These are phyloP conservation scores for Candida labiduridarum DNA, from an alignment of 1,139 yeast species.

Conservation along the genomic window DNA sequence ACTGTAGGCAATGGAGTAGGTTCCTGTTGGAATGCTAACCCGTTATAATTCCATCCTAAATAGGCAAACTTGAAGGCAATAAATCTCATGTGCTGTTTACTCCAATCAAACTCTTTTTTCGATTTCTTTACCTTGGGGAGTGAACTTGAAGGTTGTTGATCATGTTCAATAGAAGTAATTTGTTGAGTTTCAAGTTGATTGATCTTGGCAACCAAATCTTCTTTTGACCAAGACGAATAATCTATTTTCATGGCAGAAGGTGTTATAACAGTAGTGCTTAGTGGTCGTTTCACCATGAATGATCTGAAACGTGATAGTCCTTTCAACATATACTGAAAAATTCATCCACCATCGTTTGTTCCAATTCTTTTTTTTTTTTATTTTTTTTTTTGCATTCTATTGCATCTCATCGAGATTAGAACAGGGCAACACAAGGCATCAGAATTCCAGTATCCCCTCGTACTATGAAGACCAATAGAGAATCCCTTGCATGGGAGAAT, in stretches of 20 bases:
- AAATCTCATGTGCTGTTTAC: conserved; percentile 64
- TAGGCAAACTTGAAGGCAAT: conserved; percentile 85
- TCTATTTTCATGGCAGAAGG: conserved; percentile 11
- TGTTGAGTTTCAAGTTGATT: conserved; percentile 43
- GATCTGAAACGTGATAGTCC: conserved; percentile 7
- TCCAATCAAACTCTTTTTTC: conserved; percentile 65
- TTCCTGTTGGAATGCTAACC: conserved; percentile 78
- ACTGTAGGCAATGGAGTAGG: conserved; percentile 85
- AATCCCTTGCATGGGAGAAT: conserved; percentile 43
- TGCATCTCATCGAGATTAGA: conserved; percentile 10
- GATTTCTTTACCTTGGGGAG: conserved; percentile 20
- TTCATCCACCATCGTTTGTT: background rate
- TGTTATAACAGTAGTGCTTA: conserved; percentile 9
- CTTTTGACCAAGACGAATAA: conserved; percentile 54
- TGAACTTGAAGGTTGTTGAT: background rate
- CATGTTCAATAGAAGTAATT: background rate
- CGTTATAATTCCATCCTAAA: conserved; percentile 92
- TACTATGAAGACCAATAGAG: conserved; percentile 31
- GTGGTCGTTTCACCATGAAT: conserved; percentile 31
- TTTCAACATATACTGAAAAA: conserved; percentile 5
- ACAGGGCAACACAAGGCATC: background rate
- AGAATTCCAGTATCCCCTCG: background rate
- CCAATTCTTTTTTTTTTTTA: conserved; percentile 2
- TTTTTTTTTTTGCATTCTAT: conserved; percentile 7
- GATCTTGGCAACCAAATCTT: conserved; percentile 52